Conservation (phyloP, 2,329 filamentous ascomycete species). For the Paracorniculantispora psalliotae region DNA sequence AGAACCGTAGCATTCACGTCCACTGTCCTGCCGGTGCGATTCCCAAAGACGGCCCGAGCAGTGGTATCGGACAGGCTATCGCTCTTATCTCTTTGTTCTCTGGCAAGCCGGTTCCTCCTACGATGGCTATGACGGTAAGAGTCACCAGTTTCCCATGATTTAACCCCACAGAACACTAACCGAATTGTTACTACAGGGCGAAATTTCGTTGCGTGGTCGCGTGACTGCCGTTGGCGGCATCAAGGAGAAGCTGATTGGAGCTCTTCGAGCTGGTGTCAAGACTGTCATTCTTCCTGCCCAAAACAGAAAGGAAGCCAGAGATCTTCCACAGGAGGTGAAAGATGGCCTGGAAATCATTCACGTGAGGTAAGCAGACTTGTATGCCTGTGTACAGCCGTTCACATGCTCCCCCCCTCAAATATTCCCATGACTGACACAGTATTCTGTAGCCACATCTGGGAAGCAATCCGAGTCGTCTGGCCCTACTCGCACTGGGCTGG, state of each 20-base stretch:
- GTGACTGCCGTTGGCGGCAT: conserved; percentile 95
- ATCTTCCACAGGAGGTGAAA: conserved; percentile 85
- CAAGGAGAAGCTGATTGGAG: conserved; percentile 97
- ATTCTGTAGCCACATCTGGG: conserved; percentile 75
- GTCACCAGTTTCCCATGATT: conserved; percentile 11
- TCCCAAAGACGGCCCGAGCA: conserved; percentile 84
- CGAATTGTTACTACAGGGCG: conserved; percentile 41
- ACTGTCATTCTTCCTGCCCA: conserved; percentile 82
- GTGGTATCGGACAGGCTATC: conserved; percentile 89
- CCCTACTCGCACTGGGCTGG: conserved; percentile 82
- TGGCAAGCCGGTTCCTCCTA: conserved; percentile 79
- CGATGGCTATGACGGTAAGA: conserved; percentile 87
- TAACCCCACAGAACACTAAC: conserved; percentile 20
- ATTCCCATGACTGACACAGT: conserved; percentile 26
- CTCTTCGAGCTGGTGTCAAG: conserved; percentile 87
- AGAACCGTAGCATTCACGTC: conserved; percentile 87
- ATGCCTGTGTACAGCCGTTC: neutral
- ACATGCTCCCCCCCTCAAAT: neutral
- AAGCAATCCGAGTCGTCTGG: conserved; percentile 87
- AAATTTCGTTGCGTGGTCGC: conserved; percentile 76
- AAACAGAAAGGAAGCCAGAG: conserved; percentile 88
- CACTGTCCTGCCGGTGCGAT: conserved; percentile 94
- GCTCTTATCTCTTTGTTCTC: conserved; percentile 88
- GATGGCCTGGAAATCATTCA: conserved; percentile 83
- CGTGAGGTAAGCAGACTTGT: conserved; percentile 61